Conservation (phyloP, 2,329 filamentous ascomycete species). For the Arthrobotrys iridis region DNA sequence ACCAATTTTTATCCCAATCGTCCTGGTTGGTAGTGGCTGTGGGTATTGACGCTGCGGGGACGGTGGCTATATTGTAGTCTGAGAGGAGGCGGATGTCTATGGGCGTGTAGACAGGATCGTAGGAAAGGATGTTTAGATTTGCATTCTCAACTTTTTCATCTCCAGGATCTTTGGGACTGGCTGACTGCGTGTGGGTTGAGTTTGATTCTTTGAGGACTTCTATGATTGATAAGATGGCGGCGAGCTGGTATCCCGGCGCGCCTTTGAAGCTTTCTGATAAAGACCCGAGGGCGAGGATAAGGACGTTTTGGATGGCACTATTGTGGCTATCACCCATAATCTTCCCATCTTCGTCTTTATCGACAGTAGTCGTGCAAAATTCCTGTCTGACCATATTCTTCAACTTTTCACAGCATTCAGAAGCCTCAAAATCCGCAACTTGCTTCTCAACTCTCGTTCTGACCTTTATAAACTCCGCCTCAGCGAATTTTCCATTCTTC, state of each 20-base stretch:
- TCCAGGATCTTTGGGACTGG: too few species aligned
- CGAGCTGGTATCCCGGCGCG: slow-evolving; percentile 42
- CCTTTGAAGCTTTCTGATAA: slow-evolving; percentile 21
- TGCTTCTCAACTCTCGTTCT: slow-evolving; percentile 24
- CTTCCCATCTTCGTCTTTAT: background rate
- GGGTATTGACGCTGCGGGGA: background rate
- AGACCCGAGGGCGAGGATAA: slow-evolving; percentile 46
- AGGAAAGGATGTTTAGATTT: slow-evolving; percentile 14
- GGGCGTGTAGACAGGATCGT: slow-evolving; percentile 40
- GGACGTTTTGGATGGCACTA: slow-evolving; percentile 4
- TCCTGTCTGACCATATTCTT: slow-evolving; percentile 5
- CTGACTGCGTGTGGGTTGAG: background rate
- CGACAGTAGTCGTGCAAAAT: background rate
- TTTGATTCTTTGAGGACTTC: slow-evolving; percentile 8
- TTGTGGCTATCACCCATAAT: background rate
- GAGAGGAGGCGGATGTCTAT: slow-evolving; percentile 13
- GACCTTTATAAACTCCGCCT: slow-evolving; percentile 16
- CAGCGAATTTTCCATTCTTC: background rate
- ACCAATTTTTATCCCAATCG: slow-evolving; percentile 9
- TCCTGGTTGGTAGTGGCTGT: background rate
- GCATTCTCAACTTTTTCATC: background rate
- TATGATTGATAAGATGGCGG: slow-evolving; percentile 29
- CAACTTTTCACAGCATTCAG: slow-evolving; percentile 18
- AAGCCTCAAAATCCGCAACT: slow-evolving; percentile 21
- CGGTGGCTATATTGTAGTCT: background rate